Base-by-base conservation (phyloP, 73 alveolate genomes). In the Paramecium tetraurelia region DNA sequence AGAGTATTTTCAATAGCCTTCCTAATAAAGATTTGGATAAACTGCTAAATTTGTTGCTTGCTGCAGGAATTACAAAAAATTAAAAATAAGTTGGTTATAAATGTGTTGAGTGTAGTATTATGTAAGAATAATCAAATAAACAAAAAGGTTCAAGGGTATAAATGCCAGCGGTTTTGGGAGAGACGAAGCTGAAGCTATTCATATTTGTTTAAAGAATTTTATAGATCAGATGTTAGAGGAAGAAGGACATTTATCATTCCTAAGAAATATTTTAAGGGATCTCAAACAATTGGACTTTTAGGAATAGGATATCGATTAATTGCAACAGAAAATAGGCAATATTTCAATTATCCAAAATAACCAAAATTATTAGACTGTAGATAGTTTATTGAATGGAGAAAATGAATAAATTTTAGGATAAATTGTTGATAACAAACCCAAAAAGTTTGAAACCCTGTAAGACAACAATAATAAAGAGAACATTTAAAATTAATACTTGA, bases 101-200 rank as follows among this genome's bases (percentile, higher is more conserved):
- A 80, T 80, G 90, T 46, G 46, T 80, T 7, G 90, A 80, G 9
- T 80, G 90, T 63, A 22, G 6, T 24, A 63, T 63, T 63, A 63
- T 33, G 84, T 63, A 63, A 27, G 46, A 40, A 11, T 63, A 27
- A 31, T 63, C 21, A 27, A 63, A 53, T 53, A 12, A 63, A 63
- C 24, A 27, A 40, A 24, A 24, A 41, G 75, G 24, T 80, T 44
- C 48, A 80, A 80, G 22, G 90, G 90, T 3, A 46, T 80, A 0
- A 20, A 80, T 21, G 90, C 36, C 7, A 43, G 76, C 27, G 90
- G 90, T 22, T 80, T 44, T 46, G 90, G 90, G 33, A 21, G 90
- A 80, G 90, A 80, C 27, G 90, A 80, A 11, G 46, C 11, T 44
- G 90, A 80, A 80, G 90, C 90, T 7, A 43, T 63, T 80, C 72